phyloP scores from a whole-genome alignment of 179 eudicot genomes.

The Vitellaria paradoxa region DNA sequence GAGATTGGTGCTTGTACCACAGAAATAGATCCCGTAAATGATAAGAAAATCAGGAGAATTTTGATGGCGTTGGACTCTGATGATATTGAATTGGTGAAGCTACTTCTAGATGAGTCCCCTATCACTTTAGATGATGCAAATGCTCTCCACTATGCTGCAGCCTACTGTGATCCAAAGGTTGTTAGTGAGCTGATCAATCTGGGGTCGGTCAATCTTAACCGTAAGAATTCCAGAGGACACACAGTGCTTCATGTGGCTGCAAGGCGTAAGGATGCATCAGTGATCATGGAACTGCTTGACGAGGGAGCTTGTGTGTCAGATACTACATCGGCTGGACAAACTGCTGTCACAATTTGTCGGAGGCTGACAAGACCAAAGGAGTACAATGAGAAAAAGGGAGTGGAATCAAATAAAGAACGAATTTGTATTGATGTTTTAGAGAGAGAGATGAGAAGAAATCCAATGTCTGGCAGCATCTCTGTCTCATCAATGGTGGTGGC shows the following conservation, averaged over 20 bases:
- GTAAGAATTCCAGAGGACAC: slow-evolving; percentile 22
- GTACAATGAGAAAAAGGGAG: slow-evolving; percentile 30
- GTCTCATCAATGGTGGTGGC: slow-evolving; percentile 12
- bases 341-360: slow-evolving; percentile 29
- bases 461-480: slow-evolving; percentile 13
- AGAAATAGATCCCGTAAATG: slow-evolving; percentile 13
- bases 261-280: slow-evolving; percentile 31
- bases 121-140: slow-evolving; percentile 30
- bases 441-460: slow-evolving; percentile 34
- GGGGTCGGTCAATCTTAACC: slow-evolving; percentile 26
- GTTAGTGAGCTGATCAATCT: slow-evolving; percentile 25
- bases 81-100: slow-evolving; percentile 32
- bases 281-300: slow-evolving; percentile 28
- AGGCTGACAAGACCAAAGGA: slow-evolving; percentile 38
- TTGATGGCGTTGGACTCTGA: slow-evolving; percentile 37
- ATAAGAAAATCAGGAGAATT: slow-evolving; percentile 27
- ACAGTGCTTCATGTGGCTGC: slow-evolving; percentile 45
- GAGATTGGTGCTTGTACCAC: neutral
- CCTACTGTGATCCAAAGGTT: slow-evolving; percentile 36
- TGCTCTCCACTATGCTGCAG: slow-evolving; percentile 41
- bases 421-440: slow-evolving; percentile 37
- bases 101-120: slow-evolving; percentile 27
- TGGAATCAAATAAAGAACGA: slow-evolving; percentile 25
- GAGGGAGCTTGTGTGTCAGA: slow-evolving; percentile 32
- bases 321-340: slow-evolving; percentile 27